Conservation (phyloP, 1,139 yeast genomes). For the Debaryomyces psychrophilus region DNA sequence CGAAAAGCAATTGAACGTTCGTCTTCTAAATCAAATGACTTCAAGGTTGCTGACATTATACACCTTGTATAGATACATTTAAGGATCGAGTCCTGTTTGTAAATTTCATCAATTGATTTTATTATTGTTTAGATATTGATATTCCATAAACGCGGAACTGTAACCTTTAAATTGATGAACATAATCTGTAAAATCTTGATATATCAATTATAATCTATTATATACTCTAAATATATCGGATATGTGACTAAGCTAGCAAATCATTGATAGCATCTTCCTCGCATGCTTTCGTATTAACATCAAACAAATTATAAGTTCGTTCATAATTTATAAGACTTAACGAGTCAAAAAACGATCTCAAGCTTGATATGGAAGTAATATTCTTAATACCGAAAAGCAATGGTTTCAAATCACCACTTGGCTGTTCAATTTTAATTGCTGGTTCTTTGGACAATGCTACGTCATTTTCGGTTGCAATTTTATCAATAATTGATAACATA, state of each 20-base stretch:
- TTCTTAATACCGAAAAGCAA: slow-evolving; percentile 49
- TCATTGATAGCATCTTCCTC: slow-evolving; percentile 60
- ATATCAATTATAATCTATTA: neutral
- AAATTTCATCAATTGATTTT: neutral
- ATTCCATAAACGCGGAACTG: slow-evolving; percentile 6
- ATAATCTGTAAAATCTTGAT: slow-evolving; percentile 1
- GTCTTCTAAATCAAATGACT: slow-evolving; percentile 14
- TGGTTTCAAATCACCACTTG: slow-evolving; percentile 38
- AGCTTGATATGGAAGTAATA: slow-evolving; percentile 49
- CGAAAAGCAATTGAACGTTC: slow-evolving; percentile 2
- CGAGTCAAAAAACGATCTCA: slow-evolving; percentile 71
- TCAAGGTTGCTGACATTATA: slow-evolving; percentile 16
- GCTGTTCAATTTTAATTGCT: slow-evolving; percentile 33
- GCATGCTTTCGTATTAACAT: slow-evolving; percentile 53
- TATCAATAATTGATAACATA: slow-evolving; percentile 50
- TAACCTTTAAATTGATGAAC: neutral
- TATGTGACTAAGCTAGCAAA: slow-evolving; percentile 15
- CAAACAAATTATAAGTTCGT: slow-evolving; percentile 60
- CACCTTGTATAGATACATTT: neutral
- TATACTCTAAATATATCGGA: neutral
- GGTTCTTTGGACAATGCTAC: slow-evolving; percentile 37
- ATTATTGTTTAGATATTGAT: slow-evolving; percentile 2
- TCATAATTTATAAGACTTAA: slow-evolving; percentile 76
- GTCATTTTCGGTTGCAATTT: slow-evolving; percentile 47
- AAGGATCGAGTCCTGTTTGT: neutral